Conservation (phyloP, 106 monocot genomes). For the Xerophyta viscosa region DNA sequence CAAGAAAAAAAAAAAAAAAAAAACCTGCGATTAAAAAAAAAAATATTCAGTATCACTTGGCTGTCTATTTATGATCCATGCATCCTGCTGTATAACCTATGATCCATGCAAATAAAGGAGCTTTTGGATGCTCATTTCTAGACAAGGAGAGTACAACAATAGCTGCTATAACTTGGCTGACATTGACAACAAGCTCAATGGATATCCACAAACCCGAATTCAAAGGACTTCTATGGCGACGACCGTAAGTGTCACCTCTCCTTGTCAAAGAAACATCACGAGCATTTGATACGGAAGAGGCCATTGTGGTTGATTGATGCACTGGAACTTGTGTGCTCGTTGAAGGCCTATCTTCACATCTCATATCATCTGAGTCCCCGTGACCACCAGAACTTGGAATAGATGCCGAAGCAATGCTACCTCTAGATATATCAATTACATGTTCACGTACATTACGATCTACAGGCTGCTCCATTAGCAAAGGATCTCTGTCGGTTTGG, state of each 20-base stretch:
- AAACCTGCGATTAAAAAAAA: conserved; percentile 32
- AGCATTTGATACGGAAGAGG: conserved; percentile 13
- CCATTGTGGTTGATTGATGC: conserved; percentile 7
- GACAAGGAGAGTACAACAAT: conserved; percentile 50
- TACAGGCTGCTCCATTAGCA: conserved; percentile 25
- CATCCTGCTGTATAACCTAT: conserved; percentile 48
- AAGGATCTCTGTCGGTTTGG: conserved; percentile 17
- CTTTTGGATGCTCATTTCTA: conserved; percentile 56
- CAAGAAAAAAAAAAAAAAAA: too few species aligned
- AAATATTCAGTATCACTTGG: conserved; percentile 14
- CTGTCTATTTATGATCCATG: conserved; percentile 32
- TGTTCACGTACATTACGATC: conserved; percentile 16
- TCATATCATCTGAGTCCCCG: conserved; percentile 19
- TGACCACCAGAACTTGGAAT: too few species aligned
- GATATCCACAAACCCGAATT: conserved; percentile 82
- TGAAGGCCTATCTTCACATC: conserved; percentile 24
- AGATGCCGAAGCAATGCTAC: too few species aligned
- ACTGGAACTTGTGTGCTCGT: conserved; percentile 13
- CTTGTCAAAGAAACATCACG: conserved; percentile 31
- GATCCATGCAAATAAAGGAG: conserved; percentile 60
- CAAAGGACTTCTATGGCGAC: conserved; percentile 43
- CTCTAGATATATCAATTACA: conserved; percentile 21
- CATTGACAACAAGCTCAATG: conserved; percentile 51
- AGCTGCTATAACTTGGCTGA: conserved; percentile 68
- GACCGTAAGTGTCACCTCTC: conserved; percentile 39